Evolutionary conservation across 192 early-diverging fungal species (phyloP), one percentile per base, ranked within the genome.

Genomic region (Coemansia brasiliensis): DNA sequence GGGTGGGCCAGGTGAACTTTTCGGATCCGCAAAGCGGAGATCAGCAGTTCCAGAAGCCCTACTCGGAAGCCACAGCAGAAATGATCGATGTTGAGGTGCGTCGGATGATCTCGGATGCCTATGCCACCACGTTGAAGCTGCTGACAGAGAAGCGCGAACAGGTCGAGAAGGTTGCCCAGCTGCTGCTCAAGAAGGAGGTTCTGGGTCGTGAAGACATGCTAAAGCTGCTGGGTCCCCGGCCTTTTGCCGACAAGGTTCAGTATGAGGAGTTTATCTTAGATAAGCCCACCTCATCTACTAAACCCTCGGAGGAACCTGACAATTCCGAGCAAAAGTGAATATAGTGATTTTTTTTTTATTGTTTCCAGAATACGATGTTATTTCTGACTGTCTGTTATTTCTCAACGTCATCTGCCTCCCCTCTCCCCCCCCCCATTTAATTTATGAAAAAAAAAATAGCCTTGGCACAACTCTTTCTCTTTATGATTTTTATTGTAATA

Each of bases 121-220:
- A 94, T 75, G 69, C 87, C 26, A 69, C 91, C n/a, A 98, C 95
- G 2, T 64, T 88, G 17, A 63, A 87, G 43, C 79, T 99, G 44
- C 81, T 99, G 54, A 92, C 79, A 10, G 93, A 94, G 59, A 90
- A 89, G 81, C 89, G 84, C 46, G 86, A 61, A 0, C 86, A 89
- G 39, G 92, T 99, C 20, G 92, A 95, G 69, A 93, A 93, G 81
- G 90, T 99, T 0, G 97, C 97, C 0, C 72, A 88, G 61, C 70
- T 92, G 58, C 74, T 99, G 75, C 80, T 99, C 63, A 88, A 95
- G 78, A 97, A 96, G 84, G 97, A 99, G 78, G 95, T 99, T 26
- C 74, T 98, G 53, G 90, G 90, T 24, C 86, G 95, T 39, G 96
- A 98, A 56, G 97, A 99, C 59, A 96, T 99, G 93, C 84, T 94